Evolutionary conservation across 257 asterid genomes (phyloP).

Genomic region (Pogostemon cablin): DNA sequence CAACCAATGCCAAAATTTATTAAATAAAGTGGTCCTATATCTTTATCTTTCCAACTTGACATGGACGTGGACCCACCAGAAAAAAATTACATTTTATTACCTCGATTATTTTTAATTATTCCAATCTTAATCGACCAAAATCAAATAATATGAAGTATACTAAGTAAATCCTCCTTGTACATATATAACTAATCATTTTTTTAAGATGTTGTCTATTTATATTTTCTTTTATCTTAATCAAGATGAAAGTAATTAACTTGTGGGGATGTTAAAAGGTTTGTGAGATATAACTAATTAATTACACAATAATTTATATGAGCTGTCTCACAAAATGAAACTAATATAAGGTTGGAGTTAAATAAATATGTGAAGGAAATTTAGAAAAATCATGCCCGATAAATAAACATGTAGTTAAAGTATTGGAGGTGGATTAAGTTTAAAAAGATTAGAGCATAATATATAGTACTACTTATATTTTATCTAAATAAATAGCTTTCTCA

Average conservation of each 20-base stretch:
- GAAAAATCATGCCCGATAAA: background rate
- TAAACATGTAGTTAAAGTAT: background rate
- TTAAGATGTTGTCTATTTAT: background rate
- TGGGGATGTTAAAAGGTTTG: too few relatives aligned
- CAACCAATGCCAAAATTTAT: conserved; percentile 26
- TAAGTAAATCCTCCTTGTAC: background rate
- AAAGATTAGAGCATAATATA: too few relatives aligned
- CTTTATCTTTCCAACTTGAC: background rate
- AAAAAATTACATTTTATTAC: background rate
- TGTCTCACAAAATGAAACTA: too few relatives aligned
- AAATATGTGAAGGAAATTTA: too few relatives aligned
- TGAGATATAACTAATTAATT: too few relatives aligned
- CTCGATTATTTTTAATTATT: background rate
- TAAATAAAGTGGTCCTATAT: conserved; percentile 27
- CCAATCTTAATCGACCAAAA: background rate
- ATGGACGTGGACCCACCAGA: background rate
- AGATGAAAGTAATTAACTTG: background rate
- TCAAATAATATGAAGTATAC: too few relatives aligned
- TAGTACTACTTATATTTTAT: too few relatives aligned
- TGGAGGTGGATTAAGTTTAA: background rate
- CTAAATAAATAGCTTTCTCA: too few relatives aligned
- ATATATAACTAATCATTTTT: background rate
- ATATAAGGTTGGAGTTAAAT: too few relatives aligned
- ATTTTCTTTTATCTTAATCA: background rate
- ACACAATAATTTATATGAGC: too few relatives aligned